A percentile compares a stretch with the other conserved stretches of the same genome.
These are phyloP conservation scores for Petunia hybrid DNA, from an alignment of 305 asterid species.

Conservation along the genomic window DNA sequence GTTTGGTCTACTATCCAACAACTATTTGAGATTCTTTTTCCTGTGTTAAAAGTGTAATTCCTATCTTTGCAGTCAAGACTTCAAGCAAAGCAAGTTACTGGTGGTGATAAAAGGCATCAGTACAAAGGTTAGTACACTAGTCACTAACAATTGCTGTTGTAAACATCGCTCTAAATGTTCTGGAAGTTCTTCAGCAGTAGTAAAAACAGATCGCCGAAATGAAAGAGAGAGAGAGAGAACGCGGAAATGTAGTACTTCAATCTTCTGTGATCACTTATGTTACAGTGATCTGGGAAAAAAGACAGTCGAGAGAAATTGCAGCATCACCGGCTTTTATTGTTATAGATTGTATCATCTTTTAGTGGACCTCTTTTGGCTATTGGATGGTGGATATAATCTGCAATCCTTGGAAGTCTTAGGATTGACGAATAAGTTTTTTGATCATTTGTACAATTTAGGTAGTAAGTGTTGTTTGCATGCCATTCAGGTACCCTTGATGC, in stretches of 20 bases:
- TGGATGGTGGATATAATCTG: neutral
- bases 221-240: too few species aligned
- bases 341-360: neutral
- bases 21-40: neutral
- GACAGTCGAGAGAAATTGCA: neutral
- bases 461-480: neutral
- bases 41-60: constrained; percentile 1
- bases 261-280: neutral
- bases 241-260: too few species aligned
- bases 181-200: neutral
- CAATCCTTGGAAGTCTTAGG: neutral
- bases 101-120: constrained; percentile 77
- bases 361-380: neutral
- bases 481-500: constrained; percentile 89
- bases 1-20: neutral
- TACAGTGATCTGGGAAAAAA: neutral
- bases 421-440: neutral
- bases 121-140: constrained; percentile 68
- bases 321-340: neutral
- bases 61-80: constrained; percentile 81
- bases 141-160: neutral
- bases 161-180: neutral
- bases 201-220: too few species aligned
- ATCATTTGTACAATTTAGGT: neutral
- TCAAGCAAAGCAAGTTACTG: constrained; percentile 79